Evolutionary conservation across 345 rosid species (phyloP).

Genomic region (Citrus mangshanensis): DNA sequence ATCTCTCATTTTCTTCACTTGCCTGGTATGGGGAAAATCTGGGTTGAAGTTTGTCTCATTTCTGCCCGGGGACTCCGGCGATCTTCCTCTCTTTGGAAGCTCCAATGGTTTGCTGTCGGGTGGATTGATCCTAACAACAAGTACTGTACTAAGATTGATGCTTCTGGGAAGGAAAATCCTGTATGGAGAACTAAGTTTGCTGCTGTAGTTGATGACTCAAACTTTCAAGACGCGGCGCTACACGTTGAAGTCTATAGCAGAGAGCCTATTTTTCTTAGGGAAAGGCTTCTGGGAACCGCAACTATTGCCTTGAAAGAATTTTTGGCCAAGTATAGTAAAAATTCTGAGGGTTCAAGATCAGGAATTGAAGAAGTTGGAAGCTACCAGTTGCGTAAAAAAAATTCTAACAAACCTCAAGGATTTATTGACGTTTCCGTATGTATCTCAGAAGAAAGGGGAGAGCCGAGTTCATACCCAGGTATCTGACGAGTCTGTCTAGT

Average conservation of each 20-base stretch:
- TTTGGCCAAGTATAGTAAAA: conserved; percentile 40
- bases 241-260: conserved; percentile 79
- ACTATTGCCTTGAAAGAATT: conserved; percentile 69
- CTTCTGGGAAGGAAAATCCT: conserved; percentile 65
- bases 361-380: conserved; percentile 60
- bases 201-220: conserved; percentile 46
- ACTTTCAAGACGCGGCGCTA: conserved; percentile 40
- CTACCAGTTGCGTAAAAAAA: conserved; percentile 71
- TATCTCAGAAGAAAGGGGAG: conserved; percentile 47
- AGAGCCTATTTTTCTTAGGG: conserved; percentile 82
- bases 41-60: conserved; percentile 64
- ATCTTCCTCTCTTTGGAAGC: conserved; percentile 68
- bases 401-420: conserved; percentile 66
- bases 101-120: conserved; percentile 93
- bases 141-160: conserved; percentile 79
- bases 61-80: conserved; percentile 76
- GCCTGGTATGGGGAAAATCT: conserved; percentile 59
- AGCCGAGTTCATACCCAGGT: conserved; percentile 41
- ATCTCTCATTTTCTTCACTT: conserved; percentile 5
- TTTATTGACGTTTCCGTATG: conserved; percentile 75
- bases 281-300: conserved; percentile 72
- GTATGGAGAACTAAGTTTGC: conserved; percentile 84
- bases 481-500: not conserved
- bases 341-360: conserved; percentile 28
- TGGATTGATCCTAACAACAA: conserved; percentile 85